These are phyloP conservation scores for Astragalus membranaceus DNA, from an alignment of 306 rosid species.

Conservation along the genomic window DNA sequence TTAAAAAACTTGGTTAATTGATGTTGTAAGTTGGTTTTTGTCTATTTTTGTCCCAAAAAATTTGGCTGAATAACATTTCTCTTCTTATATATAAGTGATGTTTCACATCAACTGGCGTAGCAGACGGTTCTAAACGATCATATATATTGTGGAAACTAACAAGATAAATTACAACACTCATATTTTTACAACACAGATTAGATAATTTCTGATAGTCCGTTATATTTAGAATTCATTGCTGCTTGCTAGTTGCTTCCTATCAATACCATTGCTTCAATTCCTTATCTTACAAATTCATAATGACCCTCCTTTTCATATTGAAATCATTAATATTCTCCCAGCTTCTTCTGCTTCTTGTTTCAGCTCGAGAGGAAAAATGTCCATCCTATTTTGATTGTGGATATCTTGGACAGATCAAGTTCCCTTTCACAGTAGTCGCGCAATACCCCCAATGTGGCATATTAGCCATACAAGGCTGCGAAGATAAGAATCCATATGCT, in stretches of 20 bases:
- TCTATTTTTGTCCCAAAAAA: too few species aligned
- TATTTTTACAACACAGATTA: too few species aligned
- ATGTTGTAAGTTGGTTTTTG: too few species aligned
- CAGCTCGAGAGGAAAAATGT: constrained; percentile 10
- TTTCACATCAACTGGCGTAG: constrained; percentile 11
- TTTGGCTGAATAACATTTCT: too few species aligned
- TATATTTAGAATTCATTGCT: not conserved
- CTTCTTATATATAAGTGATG: not conserved
- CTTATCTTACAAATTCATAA: not conserved
- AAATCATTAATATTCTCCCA: not conserved
- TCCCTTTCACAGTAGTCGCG: constrained; percentile 22
- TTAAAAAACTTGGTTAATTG: too few species aligned
- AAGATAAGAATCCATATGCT: not conserved
- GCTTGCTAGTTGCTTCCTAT: too few species aligned
- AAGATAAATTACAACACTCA: not conserved
- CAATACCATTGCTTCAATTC: too few species aligned
- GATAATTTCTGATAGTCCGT: too few species aligned
- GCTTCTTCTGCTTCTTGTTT: not conserved
- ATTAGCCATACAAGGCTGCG: constrained; percentile 11
- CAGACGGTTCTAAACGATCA: not conserved
- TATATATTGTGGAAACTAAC: not conserved
- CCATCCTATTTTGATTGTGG: constrained; percentile 14
- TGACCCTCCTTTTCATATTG: not conserved
- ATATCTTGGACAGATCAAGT: not conserved
- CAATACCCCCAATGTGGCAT: constrained; percentile 20